These are phyloP conservation scores for Aspergillus sp. DNA, from an alignment of 2,329 filamentous ascomycete genomes.

Conservation along the genomic window DNA sequence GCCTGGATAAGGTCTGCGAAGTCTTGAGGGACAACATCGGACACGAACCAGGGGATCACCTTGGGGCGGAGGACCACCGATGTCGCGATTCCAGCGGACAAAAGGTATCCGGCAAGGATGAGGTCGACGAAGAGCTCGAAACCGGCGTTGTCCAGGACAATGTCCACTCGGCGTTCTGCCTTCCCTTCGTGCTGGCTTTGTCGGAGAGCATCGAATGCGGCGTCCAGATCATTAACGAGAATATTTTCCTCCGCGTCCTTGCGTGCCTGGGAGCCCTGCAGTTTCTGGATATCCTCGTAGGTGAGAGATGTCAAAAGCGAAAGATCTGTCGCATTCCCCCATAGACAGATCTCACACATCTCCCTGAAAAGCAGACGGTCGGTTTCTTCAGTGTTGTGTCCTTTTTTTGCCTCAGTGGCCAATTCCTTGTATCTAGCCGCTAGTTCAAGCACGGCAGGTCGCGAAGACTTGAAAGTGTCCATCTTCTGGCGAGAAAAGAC, in stretches of 20 bases:
- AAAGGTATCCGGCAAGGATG: conserved; percentile 83
- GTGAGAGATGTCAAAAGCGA: conserved; percentile 85
- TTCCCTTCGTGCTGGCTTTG: conserved; percentile 63
- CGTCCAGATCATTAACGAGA: conserved; percentile 76
- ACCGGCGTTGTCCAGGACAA: conserved; percentile 94
- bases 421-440: conserved; percentile 76
- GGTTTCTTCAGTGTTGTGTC: conserved; percentile 60
- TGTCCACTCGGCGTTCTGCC: conserved; percentile 76
- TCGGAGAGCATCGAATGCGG: conserved; percentile 68
- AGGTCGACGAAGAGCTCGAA: conserved; percentile 97
- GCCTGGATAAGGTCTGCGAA: conserved; percentile 79
- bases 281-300: conserved; percentile 94
- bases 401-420: conserved; percentile 63
- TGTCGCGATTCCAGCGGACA: conserved; percentile 81
- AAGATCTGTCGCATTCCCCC: conserved; percentile 95
- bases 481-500: conserved; percentile 88
- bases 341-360: conserved; percentile 95
- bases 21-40: conserved; percentile 84
- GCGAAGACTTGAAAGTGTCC: conserved; percentile 86
- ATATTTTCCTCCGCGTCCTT: conserved; percentile 91
- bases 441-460: conserved; percentile 79
- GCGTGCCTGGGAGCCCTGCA: conserved; percentile 84
- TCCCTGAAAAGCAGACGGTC: conserved; percentile 81
- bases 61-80: conserved; percentile 89
- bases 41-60: conserved; percentile 96